These are phyloP conservation scores for Lithospermum erythrorhizon DNA, from an alignment of 257 asterid species.

Conservation along the genomic window DNA sequence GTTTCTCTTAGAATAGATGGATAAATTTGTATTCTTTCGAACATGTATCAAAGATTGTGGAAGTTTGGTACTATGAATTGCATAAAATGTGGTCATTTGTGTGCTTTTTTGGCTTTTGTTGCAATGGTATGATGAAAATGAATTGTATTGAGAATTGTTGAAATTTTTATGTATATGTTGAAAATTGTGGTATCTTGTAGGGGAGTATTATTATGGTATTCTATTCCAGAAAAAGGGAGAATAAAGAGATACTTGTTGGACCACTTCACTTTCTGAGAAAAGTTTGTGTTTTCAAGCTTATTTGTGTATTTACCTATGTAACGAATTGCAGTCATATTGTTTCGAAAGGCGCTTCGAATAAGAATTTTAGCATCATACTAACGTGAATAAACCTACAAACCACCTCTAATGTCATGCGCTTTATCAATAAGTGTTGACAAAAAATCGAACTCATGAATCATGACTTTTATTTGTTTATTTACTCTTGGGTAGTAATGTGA, in stretches of 20 bases:
- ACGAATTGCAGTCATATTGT: too few relatives aligned
- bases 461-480: too few relatives aligned
- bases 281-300: not conserved
- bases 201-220: not conserved
- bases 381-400: too few relatives aligned
- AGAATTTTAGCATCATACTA: too few relatives aligned
- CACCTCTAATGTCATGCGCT: too few relatives aligned
- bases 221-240: not conserved
- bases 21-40: constrained; percentile 1
- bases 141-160: not conserved
- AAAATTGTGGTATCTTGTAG: not conserved
- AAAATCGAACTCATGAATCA: too few relatives aligned
- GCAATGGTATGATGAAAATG: not conserved
- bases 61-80: constrained; percentile 20
- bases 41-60: constrained; percentile 11
- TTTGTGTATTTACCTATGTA: too few relatives aligned
- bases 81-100: constrained; percentile 30
- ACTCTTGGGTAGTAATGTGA: too few relatives aligned
- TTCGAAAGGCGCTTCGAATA: too few relatives aligned
- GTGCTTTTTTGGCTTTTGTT: not conserved
- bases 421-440: too few relatives aligned
- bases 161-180: not conserved
- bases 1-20: constrained; percentile 8
- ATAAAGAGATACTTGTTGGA: not conserved
- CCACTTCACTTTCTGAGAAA: not conserved